Percentiles rank a stretch among this genome's conserved stretches.
These are phyloP conservation scores for Calendula officinalis DNA, from an alignment of 129 eudicot species.

Conservation along the genomic window DNA sequence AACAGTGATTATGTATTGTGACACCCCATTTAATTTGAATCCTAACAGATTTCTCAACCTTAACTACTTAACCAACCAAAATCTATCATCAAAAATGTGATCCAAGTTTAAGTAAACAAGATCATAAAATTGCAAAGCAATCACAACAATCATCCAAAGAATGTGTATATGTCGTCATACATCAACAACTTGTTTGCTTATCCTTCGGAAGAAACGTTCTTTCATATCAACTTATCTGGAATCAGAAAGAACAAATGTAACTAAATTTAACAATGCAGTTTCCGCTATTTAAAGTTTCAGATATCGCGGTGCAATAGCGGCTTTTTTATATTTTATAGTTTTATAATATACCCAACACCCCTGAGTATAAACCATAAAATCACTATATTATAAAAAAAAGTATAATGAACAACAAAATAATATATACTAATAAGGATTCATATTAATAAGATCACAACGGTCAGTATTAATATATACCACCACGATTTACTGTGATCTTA, in stretches of 20 bases:
- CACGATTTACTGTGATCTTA: slow-evolving; percentile 78
- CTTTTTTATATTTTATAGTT: too few relatives aligned
- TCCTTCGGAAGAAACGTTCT: background rate
- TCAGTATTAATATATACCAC: slow-evolving; percentile 25
- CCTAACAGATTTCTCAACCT: background rate
- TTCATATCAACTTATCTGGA: slow-evolving; percentile 9
- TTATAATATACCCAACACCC: too few relatives aligned
- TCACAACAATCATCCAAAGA: slow-evolving; percentile 19
- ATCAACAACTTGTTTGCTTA: slow-evolving; percentile 6
- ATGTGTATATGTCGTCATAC: slow-evolving; percentile 9
- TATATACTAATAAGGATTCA: slow-evolving; percentile 78
- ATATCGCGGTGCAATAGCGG: too few relatives aligned
- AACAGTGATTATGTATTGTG: background rate
- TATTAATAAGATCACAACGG: slow-evolving; percentile 91
- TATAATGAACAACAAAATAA: background rate
- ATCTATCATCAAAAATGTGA: slow-evolving; percentile 19
- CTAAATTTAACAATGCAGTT: too few relatives aligned
- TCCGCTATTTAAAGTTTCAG: background rate
- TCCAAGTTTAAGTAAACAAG: too few relatives aligned
- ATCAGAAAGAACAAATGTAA: background rate
- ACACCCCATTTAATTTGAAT: background rate
- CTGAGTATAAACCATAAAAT: too few relatives aligned
- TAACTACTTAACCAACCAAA: slow-evolving; percentile 3
- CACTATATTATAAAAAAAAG: background rate
- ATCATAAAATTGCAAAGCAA: too few relatives aligned